Conservation (phyloP, 208 protist species). For the Trypanosoma lewisi region DNA sequence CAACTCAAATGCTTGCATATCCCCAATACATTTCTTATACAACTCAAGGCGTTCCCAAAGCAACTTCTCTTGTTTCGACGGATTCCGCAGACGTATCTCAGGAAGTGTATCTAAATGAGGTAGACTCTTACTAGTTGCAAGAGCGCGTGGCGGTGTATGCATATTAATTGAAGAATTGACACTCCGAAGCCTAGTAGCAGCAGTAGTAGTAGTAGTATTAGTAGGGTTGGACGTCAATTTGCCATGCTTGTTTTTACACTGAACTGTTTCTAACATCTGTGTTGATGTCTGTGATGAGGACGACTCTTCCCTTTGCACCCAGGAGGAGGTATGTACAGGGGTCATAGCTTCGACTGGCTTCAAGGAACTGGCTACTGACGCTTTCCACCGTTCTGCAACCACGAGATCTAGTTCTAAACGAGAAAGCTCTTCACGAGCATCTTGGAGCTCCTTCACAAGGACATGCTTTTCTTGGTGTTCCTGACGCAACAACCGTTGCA, state of each 20-base stretch:
- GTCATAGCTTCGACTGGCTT: conserved; percentile 1
- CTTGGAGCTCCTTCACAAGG: conserved; percentile 34
- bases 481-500: conserved; percentile 38
- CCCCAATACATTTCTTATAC: conserved; percentile 45
- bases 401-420: conserved; percentile 46
- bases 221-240: background rate
- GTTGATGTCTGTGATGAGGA: conserved; percentile 5
- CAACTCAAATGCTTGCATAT: conserved; percentile 56
- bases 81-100: conserved; percentile 55
- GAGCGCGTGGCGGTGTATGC: background rate
- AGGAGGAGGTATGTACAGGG: conserved; percentile 6
- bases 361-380: background rate
- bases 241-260: conserved; percentile 10
- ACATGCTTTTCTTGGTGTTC: conserved; percentile 33
- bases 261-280: conserved; percentile 2
- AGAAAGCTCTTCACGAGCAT: conserved; percentile 35
- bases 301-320: conserved; percentile 4
- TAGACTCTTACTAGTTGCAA: conserved; percentile 1
- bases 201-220: too few species aligned
- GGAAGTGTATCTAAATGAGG: conserved; percentile 41
- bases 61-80: conserved; percentile 57
- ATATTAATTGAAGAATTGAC: background rate
- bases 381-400: conserved; percentile 35
- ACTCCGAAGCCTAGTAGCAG: background rate
- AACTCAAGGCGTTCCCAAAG: conserved; percentile 56